Percentiles rank a stretch among this genome's conserved stretches.
phyloP scores from a whole-genome alignment of 768 basidiomycete genomes.

The Boletus subcaerulescens region DNA sequence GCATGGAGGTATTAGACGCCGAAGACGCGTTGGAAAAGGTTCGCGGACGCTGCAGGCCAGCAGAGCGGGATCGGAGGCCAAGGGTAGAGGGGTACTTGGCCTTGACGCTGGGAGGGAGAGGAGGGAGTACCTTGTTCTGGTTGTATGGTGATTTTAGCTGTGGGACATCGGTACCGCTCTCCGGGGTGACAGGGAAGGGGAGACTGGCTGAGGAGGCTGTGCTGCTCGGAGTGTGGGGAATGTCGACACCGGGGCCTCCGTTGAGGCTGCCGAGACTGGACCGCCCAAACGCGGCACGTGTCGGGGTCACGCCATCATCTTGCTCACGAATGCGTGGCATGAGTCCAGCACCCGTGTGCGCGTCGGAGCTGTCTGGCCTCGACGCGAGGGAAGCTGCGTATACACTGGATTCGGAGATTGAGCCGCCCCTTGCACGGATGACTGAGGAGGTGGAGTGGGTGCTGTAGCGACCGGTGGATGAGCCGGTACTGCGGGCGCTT shows the following conservation, averaged over 20 bases:
- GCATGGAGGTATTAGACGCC: constrained; percentile 19
- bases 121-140: constrained; percentile 32
- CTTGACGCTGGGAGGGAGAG: constrained; percentile 20
- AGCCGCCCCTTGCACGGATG: constrained; percentile 11
- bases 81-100: constrained; percentile 22
- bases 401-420: constrained; percentile 20
- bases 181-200: constrained; percentile 28
- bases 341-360: constrained; percentile 3
- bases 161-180: constrained; percentile 20
- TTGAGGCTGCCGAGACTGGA: constrained; percentile 25
- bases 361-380: constrained; percentile 11
- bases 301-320: constrained; percentile 30
- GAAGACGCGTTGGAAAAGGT: constrained; percentile 36
- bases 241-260: constrained; percentile 12
- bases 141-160: constrained; percentile 10
- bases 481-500: constrained; percentile 21
- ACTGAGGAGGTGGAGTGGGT: constrained; percentile 19
- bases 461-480: constrained; percentile 25
- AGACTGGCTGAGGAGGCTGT: constrained; percentile 30
- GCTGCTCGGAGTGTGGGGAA: constrained; percentile 30
- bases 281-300: constrained; percentile 27
- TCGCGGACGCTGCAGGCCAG: constrained; percentile 24
- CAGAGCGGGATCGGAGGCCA: constrained; percentile 9
- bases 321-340: constrained; percentile 31
- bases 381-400: constrained; percentile 14